A percentile compares a stretch with the other conserved stretches of the same genome.
phyloP scores from a whole-genome alignment of 331 rosid species.

The Spiraea crenata region DNA sequence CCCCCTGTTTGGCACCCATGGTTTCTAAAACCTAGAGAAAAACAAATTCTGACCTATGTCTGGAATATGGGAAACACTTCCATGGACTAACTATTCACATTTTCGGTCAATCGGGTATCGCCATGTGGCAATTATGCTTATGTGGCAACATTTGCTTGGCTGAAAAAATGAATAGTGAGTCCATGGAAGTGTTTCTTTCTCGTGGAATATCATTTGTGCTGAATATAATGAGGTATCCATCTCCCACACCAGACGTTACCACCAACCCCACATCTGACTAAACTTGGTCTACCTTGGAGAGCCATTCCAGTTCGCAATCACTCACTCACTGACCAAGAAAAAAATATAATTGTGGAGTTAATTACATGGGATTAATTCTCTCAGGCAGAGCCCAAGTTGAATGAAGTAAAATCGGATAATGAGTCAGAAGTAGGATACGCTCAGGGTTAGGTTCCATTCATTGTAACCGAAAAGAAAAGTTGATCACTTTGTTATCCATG shows the following conservation, averaged over 20 bases:
- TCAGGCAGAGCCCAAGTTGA: too few species aligned
- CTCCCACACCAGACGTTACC: constrained; percentile 6
- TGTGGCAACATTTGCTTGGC: too few species aligned
- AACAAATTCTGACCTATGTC: not conserved
- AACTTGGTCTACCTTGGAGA: constrained; percentile 19
- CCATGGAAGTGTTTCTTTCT: too few species aligned
- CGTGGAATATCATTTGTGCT: not conserved
- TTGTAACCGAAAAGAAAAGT: not conserved
- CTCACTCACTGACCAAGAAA: not conserved
- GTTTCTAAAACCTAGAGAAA: constrained; percentile 17
- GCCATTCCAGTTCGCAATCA: not conserved
- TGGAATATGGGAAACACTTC: too few species aligned
- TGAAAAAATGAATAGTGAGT: too few species aligned
- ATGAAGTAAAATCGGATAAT: too few species aligned
- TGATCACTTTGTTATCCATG: not conserved
- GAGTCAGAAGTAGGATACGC: too few species aligned
- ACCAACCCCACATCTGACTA: constrained; percentile 16
- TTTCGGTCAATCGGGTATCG: too few species aligned
- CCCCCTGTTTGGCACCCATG: constrained; percentile 23
- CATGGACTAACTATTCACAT: too few species aligned
- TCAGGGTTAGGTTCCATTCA: too few species aligned
- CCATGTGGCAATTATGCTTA: too few species aligned
- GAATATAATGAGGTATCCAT: not conserved
- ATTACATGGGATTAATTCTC: too few species aligned
- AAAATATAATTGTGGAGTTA: not conserved